phyloP scores from a whole-genome alignment of 768 basidiomycete species.

The Hebeloma cylindrosporum region DNA sequence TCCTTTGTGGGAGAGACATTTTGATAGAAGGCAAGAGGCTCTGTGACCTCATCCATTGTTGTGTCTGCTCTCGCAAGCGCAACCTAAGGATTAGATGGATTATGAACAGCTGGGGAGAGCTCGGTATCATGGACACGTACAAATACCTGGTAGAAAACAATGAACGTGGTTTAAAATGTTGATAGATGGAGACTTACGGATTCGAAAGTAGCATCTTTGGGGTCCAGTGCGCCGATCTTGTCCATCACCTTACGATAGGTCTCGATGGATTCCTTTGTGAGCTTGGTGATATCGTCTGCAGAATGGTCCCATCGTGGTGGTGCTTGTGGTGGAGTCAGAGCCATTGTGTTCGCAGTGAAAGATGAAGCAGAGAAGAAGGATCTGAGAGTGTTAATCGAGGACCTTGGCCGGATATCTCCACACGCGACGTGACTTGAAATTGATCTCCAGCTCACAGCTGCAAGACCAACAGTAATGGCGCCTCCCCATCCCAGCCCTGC shows the following conservation, averaged over 20 bases:
- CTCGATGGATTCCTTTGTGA: slow-evolving; percentile 61
- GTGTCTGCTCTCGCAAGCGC: slow-evolving; percentile 64
- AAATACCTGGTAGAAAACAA: slow-evolving; percentile 54
- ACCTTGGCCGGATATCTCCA: slow-evolving; percentile 42
- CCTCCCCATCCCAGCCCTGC: slow-evolving; percentile 37
- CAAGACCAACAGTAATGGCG: slow-evolving; percentile 40
- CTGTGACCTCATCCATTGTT: slow-evolving; percentile 45
- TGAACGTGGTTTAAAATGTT: slow-evolving; percentile 7
- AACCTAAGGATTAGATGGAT: slow-evolving; percentile 36
- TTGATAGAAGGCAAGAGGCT: slow-evolving; percentile 77
- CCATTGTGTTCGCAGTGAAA: slow-evolving; percentile 38
- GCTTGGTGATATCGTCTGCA: slow-evolving; percentile 53
- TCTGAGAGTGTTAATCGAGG: slow-evolving; percentile 25
- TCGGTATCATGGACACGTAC: slow-evolving; percentile 45
- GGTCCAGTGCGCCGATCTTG: slow-evolving; percentile 55
- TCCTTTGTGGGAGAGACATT: slow-evolving; percentile 74
- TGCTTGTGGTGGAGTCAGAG: slow-evolving; percentile 62
- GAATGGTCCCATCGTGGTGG: slow-evolving; percentile 68
- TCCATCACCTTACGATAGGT: slow-evolving; percentile 56
- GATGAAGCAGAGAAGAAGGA: slow-evolving; percentile 30
- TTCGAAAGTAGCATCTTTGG: slow-evolving; percentile 61
- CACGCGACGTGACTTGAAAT: slow-evolving; percentile 32
- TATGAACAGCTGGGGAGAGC: slow-evolving; percentile 16
- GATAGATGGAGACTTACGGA: slow-evolving; percentile 45
- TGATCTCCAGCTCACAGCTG: slow-evolving; percentile 39